A percentile compares a stretch with the other conserved stretches of the same genome.
These are phyloP conservation scores for Naganishia antarctica DNA, from an alignment of 768 basidiomycete genomes.

Conservation along the genomic window DNA sequence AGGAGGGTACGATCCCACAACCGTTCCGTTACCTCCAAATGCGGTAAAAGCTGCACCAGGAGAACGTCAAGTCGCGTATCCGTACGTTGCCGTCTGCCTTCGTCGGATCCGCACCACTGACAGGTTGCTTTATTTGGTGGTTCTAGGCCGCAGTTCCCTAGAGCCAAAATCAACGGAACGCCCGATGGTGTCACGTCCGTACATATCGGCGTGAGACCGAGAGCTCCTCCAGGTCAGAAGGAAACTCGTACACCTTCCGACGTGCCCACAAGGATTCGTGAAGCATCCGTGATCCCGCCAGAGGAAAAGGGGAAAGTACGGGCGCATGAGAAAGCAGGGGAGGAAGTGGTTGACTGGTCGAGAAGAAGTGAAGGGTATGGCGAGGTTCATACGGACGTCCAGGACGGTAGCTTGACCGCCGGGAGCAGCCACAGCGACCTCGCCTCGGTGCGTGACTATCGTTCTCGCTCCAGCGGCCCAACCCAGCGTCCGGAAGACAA, in stretches of 20 bases:
- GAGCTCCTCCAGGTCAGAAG: not conserved
- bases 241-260: too few species aligned
- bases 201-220: conserved; percentile 5
- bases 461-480: not conserved
- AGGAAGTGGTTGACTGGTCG: not conserved
- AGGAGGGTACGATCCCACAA: conserved; percentile 4
- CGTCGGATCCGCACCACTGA: too few species aligned
- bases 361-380: conserved; percentile 6
- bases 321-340: not conserved
- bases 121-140: too few species aligned
- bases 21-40: not conserved
- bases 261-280: not conserved
- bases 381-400: not conserved
- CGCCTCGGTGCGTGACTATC: not conserved
- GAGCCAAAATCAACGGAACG: conserved; percentile 11
- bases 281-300: not conserved
- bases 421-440: not conserved
- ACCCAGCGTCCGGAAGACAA: not conserved
- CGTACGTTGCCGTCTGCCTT: too few species aligned
- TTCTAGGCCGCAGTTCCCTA: conserved; percentile 12
- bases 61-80: conserved; percentile 7
- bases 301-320: not conserved
- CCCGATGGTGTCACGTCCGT: not conserved
- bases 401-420: not conserved
- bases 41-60: conserved; percentile 8